A percentile compares a stretch with the other conserved stretches of the same genome.
These are phyloP conservation scores for Lyophyllum atratum DNA, from an alignment of 768 basidiomycete species.

Conservation along the genomic window DNA sequence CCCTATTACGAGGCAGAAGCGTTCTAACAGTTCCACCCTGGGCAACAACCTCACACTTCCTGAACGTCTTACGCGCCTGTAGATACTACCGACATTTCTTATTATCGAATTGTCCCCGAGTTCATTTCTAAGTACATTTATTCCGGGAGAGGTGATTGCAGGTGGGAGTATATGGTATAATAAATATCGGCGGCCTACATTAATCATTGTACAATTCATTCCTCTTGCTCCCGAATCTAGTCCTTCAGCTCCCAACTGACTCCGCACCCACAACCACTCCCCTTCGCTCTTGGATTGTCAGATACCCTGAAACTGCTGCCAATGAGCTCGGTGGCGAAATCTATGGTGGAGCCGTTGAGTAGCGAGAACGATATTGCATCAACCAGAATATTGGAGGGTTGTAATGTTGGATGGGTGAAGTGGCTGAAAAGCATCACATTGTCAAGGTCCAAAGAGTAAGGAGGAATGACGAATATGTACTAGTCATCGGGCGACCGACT, in stretches of 20 bases:
- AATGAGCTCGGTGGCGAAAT: slow-evolving; percentile 93
- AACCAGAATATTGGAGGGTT: slow-evolving; percentile 76
- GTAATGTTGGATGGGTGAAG: slow-evolving; percentile 69
- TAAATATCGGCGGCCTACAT: background rate
- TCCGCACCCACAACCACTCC: slow-evolving; percentile 91
- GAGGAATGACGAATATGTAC: slow-evolving; percentile 47
- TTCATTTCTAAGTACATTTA: background rate
- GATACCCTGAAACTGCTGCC: slow-evolving; percentile 85
- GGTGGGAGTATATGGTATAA: background rate
- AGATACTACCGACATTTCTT: too few species aligned
- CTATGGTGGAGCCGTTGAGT: slow-evolving; percentile 86
- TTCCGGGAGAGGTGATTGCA: background rate
- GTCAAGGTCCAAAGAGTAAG: background rate
- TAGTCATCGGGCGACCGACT: slow-evolving; percentile 75
- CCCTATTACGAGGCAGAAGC: slow-evolving; percentile 20
- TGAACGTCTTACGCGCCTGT: too few species aligned
- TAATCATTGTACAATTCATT: background rate
- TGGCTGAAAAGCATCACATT: slow-evolving; percentile 42
- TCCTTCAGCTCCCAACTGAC: slow-evolving; percentile 91
- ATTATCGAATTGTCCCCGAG: too few species aligned
- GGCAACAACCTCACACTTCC: background rate
- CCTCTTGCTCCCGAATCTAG: slow-evolving; percentile 9
- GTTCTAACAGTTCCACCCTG: too few species aligned
- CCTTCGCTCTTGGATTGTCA: slow-evolving; percentile 90
- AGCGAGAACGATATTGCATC: slow-evolving; percentile 86